Evolutionary conservation across 371 early-diverging fungal genomes (phyloP).

Genomic region (Mucor saturninus): DNA sequence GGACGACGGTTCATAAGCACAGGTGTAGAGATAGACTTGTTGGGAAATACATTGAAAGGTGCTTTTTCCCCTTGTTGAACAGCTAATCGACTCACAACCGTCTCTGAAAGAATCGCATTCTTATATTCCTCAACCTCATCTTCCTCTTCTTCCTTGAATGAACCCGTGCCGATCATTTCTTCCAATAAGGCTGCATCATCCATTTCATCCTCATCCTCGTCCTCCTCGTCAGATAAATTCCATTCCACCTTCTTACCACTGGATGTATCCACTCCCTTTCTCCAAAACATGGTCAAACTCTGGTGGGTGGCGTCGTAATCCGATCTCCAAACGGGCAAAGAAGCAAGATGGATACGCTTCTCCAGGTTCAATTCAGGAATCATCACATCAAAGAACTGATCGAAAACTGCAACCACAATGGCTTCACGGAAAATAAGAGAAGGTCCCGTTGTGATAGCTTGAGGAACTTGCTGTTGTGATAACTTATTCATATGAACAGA

Average conservation of each 20-base stretch:
- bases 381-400: constrained; percentile 62
- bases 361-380: constrained; percentile 67
- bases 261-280: constrained; percentile 46
- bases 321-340: constrained; percentile 40
- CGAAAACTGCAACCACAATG: constrained; percentile 48
- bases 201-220: constrained; percentile 17
- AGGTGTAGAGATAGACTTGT: constrained; percentile 26
- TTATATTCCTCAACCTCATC: constrained; percentile 17
- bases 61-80: background rate
- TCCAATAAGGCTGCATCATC: constrained; percentile 24
- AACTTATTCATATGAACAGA: constrained; percentile 39
- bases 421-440: constrained; percentile 41
- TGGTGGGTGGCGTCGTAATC: constrained; percentile 43
- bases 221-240: constrained; percentile 39
- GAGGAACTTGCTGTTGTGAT: constrained; percentile 12
- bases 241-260: constrained; percentile 38
- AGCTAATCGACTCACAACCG: constrained; percentile 17
- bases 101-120: constrained; percentile 1
- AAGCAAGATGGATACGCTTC: constrained; percentile 50
- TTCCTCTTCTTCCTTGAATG: constrained; percentile 4
- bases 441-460: constrained; percentile 25
- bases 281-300: constrained; percentile 61
- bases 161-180: constrained; percentile 21
- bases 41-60: constrained; percentile 8
- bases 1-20: constrained; percentile 24